Base-by-base conservation (phyloP, 1,284 basidiomycete species). In the Leccinum olivaceoglutinosum region DNA sequence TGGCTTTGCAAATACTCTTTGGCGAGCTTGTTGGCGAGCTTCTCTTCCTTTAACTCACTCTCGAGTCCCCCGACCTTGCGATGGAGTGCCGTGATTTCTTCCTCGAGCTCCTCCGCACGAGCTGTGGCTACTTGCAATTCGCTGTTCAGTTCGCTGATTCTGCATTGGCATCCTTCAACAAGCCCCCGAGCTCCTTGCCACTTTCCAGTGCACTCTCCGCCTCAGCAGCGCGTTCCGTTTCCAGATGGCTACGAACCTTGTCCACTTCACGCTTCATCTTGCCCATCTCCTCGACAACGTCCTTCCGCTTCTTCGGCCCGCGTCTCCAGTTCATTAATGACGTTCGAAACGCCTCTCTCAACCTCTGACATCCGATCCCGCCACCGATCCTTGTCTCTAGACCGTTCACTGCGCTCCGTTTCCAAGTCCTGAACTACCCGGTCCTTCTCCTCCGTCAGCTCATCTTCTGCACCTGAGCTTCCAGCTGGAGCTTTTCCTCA, bases 361-460 rank as follows among this genome's bases (percentile, higher is more conserved):
- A 90, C 85, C 64, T 90, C 88, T 7, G 68, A 68, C 85, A 91
- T 89, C 60, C 86, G 79, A 60, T 82, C 82, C 67, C 82, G 83
- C 85, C 86, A 92, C 53, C 82, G 75, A 41, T 86, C 85, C 65
- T 85, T 87, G 69, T 90, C 89, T 59, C 78, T 77, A 8, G 78
- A 74, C 18, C 89, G 79, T 60, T 82, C 86, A n/a, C 72, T 76
- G 60, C 74, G 79, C 71, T 89, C 88, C 41, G 76, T 77, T 61
- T 82, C 80, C 0, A 87, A 70, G 16, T 75, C 79, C 55, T 72
- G 71, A 63, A 77, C 75, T 12, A 77, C 61, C 11, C 73, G 76
- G 18, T 77, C 78, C 63, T 77, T 82, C 63, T 81, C 80, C 12
- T 63, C 68, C 58, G 69, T 68, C 44, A 68, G 73, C 49, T 78